Base-by-base conservation (phyloP, 768 basidiomycete genomes). In the Suillus bovinus region DNA sequence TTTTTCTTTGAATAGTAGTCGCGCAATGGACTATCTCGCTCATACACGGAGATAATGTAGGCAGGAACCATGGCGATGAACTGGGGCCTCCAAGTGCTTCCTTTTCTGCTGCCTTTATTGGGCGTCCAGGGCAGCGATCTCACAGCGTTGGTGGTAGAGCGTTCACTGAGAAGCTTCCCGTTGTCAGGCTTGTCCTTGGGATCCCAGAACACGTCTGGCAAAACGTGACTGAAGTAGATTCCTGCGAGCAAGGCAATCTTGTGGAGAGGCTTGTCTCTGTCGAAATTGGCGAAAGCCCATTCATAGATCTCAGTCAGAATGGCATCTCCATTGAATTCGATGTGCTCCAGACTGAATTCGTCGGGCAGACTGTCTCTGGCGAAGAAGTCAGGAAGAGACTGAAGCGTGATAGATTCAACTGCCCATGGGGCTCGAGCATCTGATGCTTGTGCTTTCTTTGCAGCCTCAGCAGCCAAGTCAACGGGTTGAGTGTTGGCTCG, bases 101-200 rank as follows among this genome's bases (percentile, higher is more conserved):
- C 41, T 20, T 42, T 42, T 10, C 42, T 9, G 2, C 11, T 11
- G 0, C 42, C 42, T 3, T 5, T 42, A n/a, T 42, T 42, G 10
- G 42, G 9, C 20, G 4, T 42, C 42, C 42, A 42, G 20, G 42
- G n/a, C 9, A 42, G 3, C 4, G 8, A 1, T n/a, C 42, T 42
- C 4, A 42, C 3, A 0, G n/a, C 42, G 5, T 5, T n/a, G 4
- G 42, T 42, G 2, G 9, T 9, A 0, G n/a, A n/a, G 1, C 42
- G 9, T n/a, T n/a, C n/a, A 0, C 10, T 10, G 9, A 10, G 0
- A 8, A 42, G 4, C n/a, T 10, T 5, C 13, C 4, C 7, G 2
- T 41, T 17, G 17, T 4, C 3, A 10, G 41, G 42, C 42, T 42
- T 42, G 42, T 42, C 42, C 4, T 42, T 42, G 4, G 1, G 4